Conservation (phyloP, 306 rosid genomes). For the Gynostemma pentaphyllum region DNA sequence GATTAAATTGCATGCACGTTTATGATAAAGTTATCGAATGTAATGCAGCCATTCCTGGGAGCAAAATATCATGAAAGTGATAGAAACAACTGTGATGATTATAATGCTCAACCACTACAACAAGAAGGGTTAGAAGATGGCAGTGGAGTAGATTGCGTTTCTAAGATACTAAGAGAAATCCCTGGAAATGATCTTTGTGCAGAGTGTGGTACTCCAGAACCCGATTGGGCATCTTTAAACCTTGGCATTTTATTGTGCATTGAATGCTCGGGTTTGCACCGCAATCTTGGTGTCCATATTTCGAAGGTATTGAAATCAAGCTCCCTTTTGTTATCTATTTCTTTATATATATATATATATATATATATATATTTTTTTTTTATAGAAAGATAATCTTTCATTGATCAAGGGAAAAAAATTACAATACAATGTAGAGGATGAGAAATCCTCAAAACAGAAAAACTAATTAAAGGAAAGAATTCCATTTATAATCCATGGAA, state of each 20-base stretch:
- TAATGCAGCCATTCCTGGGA: constrained; percentile 52
- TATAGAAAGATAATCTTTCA: too few species aligned
- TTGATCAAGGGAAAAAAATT: too few species aligned
- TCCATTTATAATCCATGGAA: too few species aligned
- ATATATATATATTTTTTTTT: too few species aligned
- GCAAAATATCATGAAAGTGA: constrained; percentile 19
- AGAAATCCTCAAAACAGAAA: too few species aligned
- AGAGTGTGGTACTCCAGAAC: constrained; percentile 75
- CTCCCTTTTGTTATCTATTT: constrained; percentile 7
- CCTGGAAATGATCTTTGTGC: constrained; percentile 92
- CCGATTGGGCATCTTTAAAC: constrained; percentile 98
- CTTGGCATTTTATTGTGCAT: constrained; percentile 87
- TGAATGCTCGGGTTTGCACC: constrained; percentile 94
- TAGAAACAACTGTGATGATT: constrained; percentile 25
- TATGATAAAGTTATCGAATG: constrained; percentile 10
- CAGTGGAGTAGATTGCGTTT: constrained; percentile 44
- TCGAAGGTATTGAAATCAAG: constrained; percentile 57
- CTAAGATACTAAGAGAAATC: constrained; percentile 56
- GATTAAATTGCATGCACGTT: constrained; percentile 10
- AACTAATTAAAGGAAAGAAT: too few species aligned
- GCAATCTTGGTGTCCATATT: constrained; percentile 95
- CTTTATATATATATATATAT: neutral
- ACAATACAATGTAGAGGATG: too few species aligned
- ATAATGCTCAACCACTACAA: constrained; percentile 30
- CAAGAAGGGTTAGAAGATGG: constrained; percentile 28